phyloP scores from a whole-genome alignment of 106 monocot species.

The Acorus calamus region DNA sequence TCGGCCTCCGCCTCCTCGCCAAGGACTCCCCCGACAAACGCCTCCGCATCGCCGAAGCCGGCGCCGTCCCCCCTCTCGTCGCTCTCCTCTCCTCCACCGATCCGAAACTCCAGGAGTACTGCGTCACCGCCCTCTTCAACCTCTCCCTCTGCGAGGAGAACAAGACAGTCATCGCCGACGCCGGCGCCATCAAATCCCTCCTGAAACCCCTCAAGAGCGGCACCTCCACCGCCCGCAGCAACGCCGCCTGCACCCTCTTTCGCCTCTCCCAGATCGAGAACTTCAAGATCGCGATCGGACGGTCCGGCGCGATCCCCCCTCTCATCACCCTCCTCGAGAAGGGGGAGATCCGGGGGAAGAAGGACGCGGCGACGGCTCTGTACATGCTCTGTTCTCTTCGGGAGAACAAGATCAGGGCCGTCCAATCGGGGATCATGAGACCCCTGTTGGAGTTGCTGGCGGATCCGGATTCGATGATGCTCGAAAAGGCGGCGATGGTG shows the following conservation, averaged over 20 bases:
- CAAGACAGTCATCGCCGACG: conserved; percentile 47
- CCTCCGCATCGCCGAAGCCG: conserved; percentile 39
- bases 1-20: conserved; percentile 48
- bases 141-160: conserved; percentile 66
- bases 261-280: conserved; percentile 60
- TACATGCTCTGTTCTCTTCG: conserved; percentile 42
- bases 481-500: conserved; percentile 76
- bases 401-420: conserved; percentile 61
- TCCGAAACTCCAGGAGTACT: conserved; percentile 46
- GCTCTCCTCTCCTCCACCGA: conserved; percentile 54
- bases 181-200: conserved; percentile 64
- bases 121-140: conserved; percentile 54
- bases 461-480: conserved; percentile 65
- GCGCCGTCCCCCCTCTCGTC: conserved; percentile 55
- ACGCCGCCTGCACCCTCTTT: conserved; percentile 74
- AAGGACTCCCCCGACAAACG: conserved; percentile 43
- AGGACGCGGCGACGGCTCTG: conserved; percentile 80
- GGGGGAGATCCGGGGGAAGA: conserved; percentile 55
- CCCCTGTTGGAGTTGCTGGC: conserved; percentile 74
- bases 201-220: conserved; percentile 36
- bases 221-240: conserved; percentile 50
- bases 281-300: conserved; percentile 42
- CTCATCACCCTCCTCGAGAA: conserved; percentile 51
- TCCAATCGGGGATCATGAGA: conserved; percentile 47
- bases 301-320: conserved; percentile 61